phyloP scores from a whole-genome alignment of 345 rosid genomes.

The Eutrema japonicum region DNA sequence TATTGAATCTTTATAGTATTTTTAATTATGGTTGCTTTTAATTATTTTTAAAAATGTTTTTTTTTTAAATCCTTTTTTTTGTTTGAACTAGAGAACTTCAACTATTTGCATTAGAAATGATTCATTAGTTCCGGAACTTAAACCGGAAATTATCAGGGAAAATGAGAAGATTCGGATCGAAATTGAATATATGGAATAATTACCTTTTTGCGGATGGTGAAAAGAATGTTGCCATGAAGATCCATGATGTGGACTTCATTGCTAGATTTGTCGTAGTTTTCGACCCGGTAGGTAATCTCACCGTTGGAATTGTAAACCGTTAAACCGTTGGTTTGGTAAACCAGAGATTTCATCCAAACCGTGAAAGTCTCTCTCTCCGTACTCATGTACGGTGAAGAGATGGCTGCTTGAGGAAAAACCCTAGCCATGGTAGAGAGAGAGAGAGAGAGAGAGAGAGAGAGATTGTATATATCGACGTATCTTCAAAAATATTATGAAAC shows the following conservation, averaged over 20 bases:
- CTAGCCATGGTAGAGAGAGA: slow-evolving; percentile 47
- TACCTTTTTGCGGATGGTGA: slow-evolving; percentile 58
- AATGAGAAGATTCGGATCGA: not conserved
- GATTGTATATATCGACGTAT: slow-evolving; percentile 12
- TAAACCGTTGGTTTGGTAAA: slow-evolving; percentile 66
- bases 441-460: slow-evolving; percentile 7
- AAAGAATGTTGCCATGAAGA: slow-evolving; percentile 59
- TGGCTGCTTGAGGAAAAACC: slow-evolving; percentile 53
- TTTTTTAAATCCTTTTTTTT: not conserved
- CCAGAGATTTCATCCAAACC: slow-evolving; percentile 74
- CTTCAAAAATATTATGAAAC: slow-evolving; percentile 19
- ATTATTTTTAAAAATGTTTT: not conserved
- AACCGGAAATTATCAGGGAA: not conserved
- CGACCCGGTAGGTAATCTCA: slow-evolving; percentile 58
- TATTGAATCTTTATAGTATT: not conserved
- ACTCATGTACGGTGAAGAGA: slow-evolving; percentile 41
- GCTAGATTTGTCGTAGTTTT: slow-evolving; percentile 60
- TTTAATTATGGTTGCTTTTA: not conserved
- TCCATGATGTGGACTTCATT: slow-evolving; percentile 65
- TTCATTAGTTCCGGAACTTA: not conserved
- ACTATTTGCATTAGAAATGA: not conserved
- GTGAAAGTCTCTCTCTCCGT: slow-evolving; percentile 58
- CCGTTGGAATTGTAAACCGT: slow-evolving; percentile 62
- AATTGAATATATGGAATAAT: not conserved
- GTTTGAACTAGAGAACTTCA: not conserved